Base-by-base conservation (phyloP, 768 basidiomycete genomes). In the Boletales sp. region DNA sequence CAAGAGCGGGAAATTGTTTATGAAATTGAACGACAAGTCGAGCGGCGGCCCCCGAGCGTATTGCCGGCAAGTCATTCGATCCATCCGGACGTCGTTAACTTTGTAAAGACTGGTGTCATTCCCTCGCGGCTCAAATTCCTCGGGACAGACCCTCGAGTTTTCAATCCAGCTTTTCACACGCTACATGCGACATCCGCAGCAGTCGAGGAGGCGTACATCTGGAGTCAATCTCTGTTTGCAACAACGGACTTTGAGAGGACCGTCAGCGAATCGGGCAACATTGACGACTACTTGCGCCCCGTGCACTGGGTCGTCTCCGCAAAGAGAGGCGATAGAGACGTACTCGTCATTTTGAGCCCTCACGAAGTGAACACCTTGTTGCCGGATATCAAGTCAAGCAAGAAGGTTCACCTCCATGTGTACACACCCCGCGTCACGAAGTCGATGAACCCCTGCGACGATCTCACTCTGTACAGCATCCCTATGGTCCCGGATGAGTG, bases 1-100 rank as follows among this genome's bases (percentile, higher is more conserved):
- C 75, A 77, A 46, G 76, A 77, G 53, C 59, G 75, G 33, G 75
- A 77, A 48, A 63, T 77, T 7, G 57, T 54, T 8, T 71, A 72
- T 34, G 75, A 77, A 54, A 60, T 69, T 17, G 74, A 77, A 54
- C 57, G 56, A 4, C 62, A 75, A 41, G 51, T 69, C 2, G 59
- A 14, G 35, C 11, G 74, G 55, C 60, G 71, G 17, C 70, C 74
- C 14, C 58, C 67, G 4, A 57, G 46, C n/a, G 61, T 63, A 15
- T 5, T 25, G 12, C 47, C 64, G 13, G 58, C 55, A 13, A n/a
- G 19, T 3, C 66, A 65, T 44, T 6, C 17, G 2, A 15, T 69
- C 8, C 40, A 58, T 60, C 21, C 21, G 21, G 21, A 21, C 21
- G 4, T 21, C 21, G 21, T 21, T 21, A 21, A 21, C 21, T 21